Percentiles rank a stretch among this genome's conserved stretches.
These are phyloP conservation scores for Cicer yamashitae DNA, from an alignment of 306 rosid genomes.

Conservation along the genomic window DNA sequence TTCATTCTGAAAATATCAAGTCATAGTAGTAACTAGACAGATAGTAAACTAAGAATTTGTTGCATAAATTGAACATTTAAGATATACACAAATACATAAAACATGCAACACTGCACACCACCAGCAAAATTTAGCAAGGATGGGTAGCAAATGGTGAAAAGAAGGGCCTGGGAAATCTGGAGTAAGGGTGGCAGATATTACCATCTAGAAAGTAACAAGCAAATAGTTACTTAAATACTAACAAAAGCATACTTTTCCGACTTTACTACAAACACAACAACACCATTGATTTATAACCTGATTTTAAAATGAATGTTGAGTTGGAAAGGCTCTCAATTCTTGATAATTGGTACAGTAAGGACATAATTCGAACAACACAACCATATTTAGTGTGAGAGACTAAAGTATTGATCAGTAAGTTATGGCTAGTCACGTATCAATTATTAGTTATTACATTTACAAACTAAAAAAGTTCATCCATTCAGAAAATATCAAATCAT, in stretches of 20 bases:
- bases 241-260: not conserved
- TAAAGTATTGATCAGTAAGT: too few species aligned
- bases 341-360: slow-evolving; percentile 6
- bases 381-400: not conserved
- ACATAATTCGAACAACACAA: slow-evolving; percentile 30
- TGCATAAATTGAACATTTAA: slow-evolving; percentile 25
- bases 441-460: too few species aligned
- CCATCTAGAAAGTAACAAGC: slow-evolving; percentile 25
- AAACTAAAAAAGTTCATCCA: too few species aligned
- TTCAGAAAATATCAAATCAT: too few species aligned
- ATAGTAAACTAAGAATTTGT: not conserved
- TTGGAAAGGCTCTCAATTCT: slow-evolving; percentile 28
- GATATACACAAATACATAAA: not conserved
- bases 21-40: too few species aligned
- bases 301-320: slow-evolving; percentile 1
- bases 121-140: slow-evolving; percentile 25
- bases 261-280: not conserved
- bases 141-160: not conserved
- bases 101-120: not conserved
- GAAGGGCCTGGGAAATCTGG: not conserved
- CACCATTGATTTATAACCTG: not conserved
- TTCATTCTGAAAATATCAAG: too few species aligned
- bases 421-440: too few species aligned
- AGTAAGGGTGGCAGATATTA: not conserved
- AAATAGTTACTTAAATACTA: slow-evolving; percentile 26